Conservation (phyloP, 345 rosid genomes). For the Anacardium occidentale region DNA sequence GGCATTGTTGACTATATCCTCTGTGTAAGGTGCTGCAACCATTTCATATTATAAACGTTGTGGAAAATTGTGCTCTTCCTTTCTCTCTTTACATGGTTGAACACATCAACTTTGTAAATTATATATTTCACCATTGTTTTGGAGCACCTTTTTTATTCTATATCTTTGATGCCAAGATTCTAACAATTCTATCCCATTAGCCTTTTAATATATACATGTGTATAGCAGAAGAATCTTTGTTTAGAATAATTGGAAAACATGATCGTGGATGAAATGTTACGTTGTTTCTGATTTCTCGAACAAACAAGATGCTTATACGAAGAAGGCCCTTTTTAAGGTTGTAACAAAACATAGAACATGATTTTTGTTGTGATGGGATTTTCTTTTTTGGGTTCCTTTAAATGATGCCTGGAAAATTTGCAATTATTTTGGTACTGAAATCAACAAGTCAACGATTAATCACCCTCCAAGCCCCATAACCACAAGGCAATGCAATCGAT, state of each 20-base stretch:
- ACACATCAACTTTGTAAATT: neutral
- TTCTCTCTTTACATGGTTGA: neutral
- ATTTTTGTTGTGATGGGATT: no score
- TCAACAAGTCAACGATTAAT: slow-evolving; percentile 3
- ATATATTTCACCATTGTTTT: slow-evolving; percentile 10
- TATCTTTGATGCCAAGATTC: slow-evolving; percentile 2
- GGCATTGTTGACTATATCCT: slow-evolving; percentile 1
- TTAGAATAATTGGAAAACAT: slow-evolving; percentile 31
- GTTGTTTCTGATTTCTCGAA: slow-evolving; percentile 25
- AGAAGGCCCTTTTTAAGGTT: no score
- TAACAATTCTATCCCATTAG: slow-evolving; percentile 13
- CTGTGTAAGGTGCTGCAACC: neutral
- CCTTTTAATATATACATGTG: neutral
- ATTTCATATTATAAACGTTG: neutral
- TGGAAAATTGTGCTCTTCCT: slow-evolving; percentile 16
- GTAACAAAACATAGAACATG: no score
- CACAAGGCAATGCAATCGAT: neutral
- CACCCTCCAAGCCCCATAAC: neutral
- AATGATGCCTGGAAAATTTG: neutral
- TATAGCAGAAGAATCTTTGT: slow-evolving; percentile 41
- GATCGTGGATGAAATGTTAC: slow-evolving; percentile 30
- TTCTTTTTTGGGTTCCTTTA: slow-evolving; percentile 21
- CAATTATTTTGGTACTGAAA: neutral
- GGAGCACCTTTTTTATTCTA: neutral
- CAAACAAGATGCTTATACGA: no score